These are phyloP conservation scores for Carex arenaria DNA, from an alignment of 202 grass and related monocot species.

Conservation along the genomic window DNA sequence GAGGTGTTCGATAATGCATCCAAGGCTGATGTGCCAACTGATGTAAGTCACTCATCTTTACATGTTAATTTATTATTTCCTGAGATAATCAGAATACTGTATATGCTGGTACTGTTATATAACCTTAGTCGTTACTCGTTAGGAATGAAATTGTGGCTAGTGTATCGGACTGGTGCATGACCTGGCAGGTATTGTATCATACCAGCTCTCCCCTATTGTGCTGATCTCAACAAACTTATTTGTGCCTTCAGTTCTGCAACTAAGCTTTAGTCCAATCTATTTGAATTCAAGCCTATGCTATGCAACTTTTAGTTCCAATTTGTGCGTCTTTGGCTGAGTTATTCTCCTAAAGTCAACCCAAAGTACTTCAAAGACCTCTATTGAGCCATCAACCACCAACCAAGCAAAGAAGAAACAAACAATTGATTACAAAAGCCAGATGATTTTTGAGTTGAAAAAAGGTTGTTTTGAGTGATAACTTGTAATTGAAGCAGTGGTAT, in stretches of 20 bases:
- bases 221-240: neutral
- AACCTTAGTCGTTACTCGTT: neutral
- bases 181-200: neutral
- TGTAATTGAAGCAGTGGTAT: neutral
- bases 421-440: neutral
- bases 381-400: neutral
- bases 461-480: neutral
- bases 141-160: neutral
- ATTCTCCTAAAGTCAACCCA: neutral
- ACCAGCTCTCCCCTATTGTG: neutral
- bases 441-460: neutral
- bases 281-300: neutral
- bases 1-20: constrained; percentile 54
- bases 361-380: neutral
- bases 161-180: neutral
- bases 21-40: constrained; percentile 35
- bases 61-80: neutral
- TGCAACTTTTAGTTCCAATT: neutral
- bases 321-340: neutral
- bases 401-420: neutral
- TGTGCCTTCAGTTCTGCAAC: neutral
- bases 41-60: constrained; percentile 34
- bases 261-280: neutral
- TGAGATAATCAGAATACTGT: neutral
- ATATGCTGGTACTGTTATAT: neutral